Conservation (phyloP, 768 basidiomycete species). For the Lactarius vividus region DNA sequence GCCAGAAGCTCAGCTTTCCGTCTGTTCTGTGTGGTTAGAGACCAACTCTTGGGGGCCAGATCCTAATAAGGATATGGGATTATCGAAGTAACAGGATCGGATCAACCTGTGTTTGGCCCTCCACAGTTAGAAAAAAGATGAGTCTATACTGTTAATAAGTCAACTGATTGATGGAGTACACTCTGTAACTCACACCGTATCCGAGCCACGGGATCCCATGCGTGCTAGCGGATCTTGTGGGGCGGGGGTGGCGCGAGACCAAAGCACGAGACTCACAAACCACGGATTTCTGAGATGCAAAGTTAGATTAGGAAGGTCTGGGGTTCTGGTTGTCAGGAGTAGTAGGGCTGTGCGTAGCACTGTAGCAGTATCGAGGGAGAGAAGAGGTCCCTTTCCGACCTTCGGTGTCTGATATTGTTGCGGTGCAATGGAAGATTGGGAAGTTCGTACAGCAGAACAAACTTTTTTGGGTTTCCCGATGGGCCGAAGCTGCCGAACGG, state of each 20-base stretch:
- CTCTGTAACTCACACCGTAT: background rate
- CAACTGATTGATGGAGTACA: background rate
- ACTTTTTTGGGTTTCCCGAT: background rate
- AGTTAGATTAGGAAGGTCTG: background rate
- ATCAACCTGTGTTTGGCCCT: background rate
- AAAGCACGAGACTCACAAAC: no score
- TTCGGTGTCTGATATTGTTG: background rate
- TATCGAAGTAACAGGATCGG: background rate
- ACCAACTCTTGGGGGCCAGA: background rate
- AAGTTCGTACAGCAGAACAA: background rate
- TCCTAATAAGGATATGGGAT: background rate
- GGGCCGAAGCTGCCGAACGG: background rate
- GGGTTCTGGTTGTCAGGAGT: background rate
- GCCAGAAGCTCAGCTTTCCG: background rate
- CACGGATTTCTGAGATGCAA: background rate
- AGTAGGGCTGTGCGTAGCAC: background rate
- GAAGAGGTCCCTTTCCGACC: background rate
- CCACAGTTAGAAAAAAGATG: background rate
- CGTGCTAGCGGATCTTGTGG: background rate
- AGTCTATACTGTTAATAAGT: background rate
- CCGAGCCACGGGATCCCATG: background rate
- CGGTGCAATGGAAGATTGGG: background rate
- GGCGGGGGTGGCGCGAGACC: background rate
- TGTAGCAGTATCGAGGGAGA: background rate
- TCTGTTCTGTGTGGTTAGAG: background rate